Base-by-base conservation (phyloP, 768 basidiomycete species). In the Auricularia heimuer region DNA sequence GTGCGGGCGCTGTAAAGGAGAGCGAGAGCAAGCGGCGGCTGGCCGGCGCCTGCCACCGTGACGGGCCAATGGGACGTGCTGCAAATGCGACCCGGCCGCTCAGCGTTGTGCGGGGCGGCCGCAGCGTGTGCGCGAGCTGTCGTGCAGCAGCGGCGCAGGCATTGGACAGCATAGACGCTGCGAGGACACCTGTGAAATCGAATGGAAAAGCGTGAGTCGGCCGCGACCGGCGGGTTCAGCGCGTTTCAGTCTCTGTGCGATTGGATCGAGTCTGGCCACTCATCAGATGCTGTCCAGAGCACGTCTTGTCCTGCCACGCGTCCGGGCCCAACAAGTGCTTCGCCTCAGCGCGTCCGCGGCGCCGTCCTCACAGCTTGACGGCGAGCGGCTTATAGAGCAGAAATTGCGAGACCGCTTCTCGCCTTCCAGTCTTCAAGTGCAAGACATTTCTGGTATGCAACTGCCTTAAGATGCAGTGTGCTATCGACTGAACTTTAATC, bases 381-480 rank as follows among this genome's bases (percentile, higher is more conserved):
- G 89, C n/a, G 92, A 94, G 76, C 77, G 79, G 66, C 74, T 74
- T 65, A 94, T 96, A 63, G 80, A 81, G 68, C 73, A 79, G 29
- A 98, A 96, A 76, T 78, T 98, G 35, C 81, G 80, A 12, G 81
- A 84, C 47, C 83, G 77, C 70, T 93, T 99, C 73, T 76, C 81
- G n/a, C 92, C 95, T 10, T 84, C 88, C 14, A 83, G 87, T 66
- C 78, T 98, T 21, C 82, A 85, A 67, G 94, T 98, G 2, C 87
- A 94, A 77, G 96, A 99, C 75, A 84, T 95, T n/a, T 98, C 95
- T 34, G 96, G 96, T 94, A 29, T 67, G 83, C 72, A 35, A 21
- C 29, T 65, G 4, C 3, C 64, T 39, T 33, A 33, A 35, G 44
- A 44, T 35, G 39, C 54, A 45, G 29, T 42, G 8, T 45, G 12